Evolutionary conservation across 257 asterid species (phyloP).

Genomic region (Fraxinus americana): DNA sequence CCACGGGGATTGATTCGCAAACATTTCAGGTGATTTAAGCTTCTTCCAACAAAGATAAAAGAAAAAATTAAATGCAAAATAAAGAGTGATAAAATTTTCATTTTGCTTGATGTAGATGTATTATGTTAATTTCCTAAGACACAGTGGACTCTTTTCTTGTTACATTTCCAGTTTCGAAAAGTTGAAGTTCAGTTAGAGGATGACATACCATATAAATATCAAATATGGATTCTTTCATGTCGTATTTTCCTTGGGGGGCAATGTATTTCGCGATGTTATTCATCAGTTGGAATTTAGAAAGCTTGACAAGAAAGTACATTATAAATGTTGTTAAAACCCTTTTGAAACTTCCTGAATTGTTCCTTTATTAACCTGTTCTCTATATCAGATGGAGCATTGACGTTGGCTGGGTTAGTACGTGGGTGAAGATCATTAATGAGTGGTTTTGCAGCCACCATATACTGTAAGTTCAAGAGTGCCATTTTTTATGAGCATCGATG

Average conservation of each 20-base stretch:
- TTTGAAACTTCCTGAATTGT: neutral
- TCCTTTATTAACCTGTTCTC: conserved; percentile 1
- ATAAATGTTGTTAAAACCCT: neutral
- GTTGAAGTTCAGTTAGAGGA: conserved; percentile 53
- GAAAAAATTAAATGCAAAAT: no score
- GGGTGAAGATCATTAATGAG: conserved; percentile 90
- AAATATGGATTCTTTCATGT: conserved; percentile 85
- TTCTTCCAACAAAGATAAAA: neutral
- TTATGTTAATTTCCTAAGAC: neutral
- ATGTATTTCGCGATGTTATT: conserved; percentile 95
- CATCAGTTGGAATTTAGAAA: conserved; percentile 88
- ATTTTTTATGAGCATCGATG: no score
- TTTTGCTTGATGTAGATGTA: neutral
- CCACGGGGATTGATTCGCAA: conserved; percentile 92
- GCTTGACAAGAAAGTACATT: conserved; percentile 71
- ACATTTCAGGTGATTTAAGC: conserved; percentile 68
- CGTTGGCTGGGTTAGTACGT: conserved; percentile 94
- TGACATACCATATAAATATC: conserved; percentile 75
- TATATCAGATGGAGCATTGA: conserved; percentile 84
- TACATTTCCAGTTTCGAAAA: conserved; percentile 56
- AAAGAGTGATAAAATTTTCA: neutral
- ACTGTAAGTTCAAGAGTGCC: conserved; percentile 47
- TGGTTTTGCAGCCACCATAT: conserved; percentile 95
- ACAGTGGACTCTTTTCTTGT: neutral
- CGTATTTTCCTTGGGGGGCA: conserved; percentile 84